Evolutionary conservation across 345 rosid genomes (phyloP), one percentile per base, ranked within the genome.

Genomic region (Pistacia atlantica): DNA sequence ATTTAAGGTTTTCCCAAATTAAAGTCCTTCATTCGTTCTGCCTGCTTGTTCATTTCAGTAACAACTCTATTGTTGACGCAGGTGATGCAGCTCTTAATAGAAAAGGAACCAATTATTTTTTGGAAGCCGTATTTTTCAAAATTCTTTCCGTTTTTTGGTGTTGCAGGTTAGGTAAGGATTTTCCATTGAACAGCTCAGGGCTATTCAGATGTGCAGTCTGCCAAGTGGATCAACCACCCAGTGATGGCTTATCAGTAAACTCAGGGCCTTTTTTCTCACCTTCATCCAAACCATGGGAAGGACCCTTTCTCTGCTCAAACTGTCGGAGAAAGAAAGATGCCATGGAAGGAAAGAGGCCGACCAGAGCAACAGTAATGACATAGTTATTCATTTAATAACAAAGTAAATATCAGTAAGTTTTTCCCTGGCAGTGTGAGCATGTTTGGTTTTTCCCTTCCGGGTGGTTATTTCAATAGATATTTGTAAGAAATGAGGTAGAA

Each of bases 271-370:
- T 90, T 72, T 87, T 88, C 87, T 85, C 97, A n/a, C 82, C 95
- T 17, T 80, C 91, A 67, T 88, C 99, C 22, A 89, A 89, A 78
- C 91, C 93, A 74, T 89, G 96, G 90, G 99, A 93, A 77, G 98
- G 99, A 22, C 99, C 97, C 75, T 92, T 88, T 82, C 93, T 97
- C 65, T 97, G 99, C 79, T 78, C 90, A 14, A 83, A 42, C 78
- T 97, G 99, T 83, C 84, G 83, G 86, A 89, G 82, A 75, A 97
- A 97, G 95, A 97, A 92, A 85, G 99, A 97, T 63, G 99, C 99
- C 45, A 97, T 97, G 99, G 99, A 97, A 89, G 99, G 99, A 72
- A 97, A 90, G 85, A 90, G 90, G 87, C 71, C 99, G 18, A 82
- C 82, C 85, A 83, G 78, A 82, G 86, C 91, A 7, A 77, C 86